These are phyloP conservation scores for Rhodamnia rubescens DNA, from an alignment of 345 rosid species.

Conservation along the genomic window DNA sequence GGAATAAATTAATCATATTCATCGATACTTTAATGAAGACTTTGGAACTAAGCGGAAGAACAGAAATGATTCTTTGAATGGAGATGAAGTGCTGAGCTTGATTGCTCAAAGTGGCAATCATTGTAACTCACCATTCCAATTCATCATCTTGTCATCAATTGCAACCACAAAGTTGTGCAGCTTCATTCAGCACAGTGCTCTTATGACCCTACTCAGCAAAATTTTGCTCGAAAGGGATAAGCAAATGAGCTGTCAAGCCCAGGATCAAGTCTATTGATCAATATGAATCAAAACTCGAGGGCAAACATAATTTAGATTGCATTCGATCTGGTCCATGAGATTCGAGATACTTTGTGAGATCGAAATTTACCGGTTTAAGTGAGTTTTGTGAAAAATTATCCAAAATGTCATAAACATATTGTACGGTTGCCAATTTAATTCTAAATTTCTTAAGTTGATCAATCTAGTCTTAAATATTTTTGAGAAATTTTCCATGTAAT, in stretches of 20 bases:
- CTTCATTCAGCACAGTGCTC: not conserved
- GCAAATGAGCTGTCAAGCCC: not conserved
- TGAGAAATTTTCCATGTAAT: not conserved
- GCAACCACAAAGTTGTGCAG: not conserved
- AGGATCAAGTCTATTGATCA: not conserved
- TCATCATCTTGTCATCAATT: too few species aligned
- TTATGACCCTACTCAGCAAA: not conserved
- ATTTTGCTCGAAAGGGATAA: not conserved
- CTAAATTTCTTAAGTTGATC: not conserved
- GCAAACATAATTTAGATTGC: not conserved
- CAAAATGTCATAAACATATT: not conserved
- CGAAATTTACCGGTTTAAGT: not conserved
- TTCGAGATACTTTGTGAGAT: not conserved
- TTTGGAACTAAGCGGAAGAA: not conserved
- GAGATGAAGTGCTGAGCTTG: not conserved
- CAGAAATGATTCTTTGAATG: not conserved
- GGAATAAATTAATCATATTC: not conserved
- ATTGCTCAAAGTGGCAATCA: not conserved
- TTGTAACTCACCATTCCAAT: not conserved
- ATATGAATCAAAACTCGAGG: not conserved
- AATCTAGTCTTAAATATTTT: not conserved
- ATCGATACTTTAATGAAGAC: not conserved
- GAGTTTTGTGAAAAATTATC: not conserved
- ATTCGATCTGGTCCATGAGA: not conserved
- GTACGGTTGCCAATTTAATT: rapidly evolving